phyloP scores from a whole-genome alignment of 2,329 filamentous ascomycete species.

The Paraphoma chrysanthemicola region DNA sequence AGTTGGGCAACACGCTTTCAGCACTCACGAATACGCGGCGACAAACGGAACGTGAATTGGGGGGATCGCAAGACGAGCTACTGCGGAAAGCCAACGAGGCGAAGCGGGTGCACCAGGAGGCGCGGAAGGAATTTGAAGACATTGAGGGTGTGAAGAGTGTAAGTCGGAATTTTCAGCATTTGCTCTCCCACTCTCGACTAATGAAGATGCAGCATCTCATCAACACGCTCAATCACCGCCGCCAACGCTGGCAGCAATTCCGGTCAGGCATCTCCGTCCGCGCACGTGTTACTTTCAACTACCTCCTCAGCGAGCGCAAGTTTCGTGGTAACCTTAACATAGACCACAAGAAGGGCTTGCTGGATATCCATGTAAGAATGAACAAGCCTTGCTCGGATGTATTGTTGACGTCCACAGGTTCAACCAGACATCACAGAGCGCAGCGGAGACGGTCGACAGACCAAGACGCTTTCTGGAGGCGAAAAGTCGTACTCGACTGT shows the following conservation, averaged over 20 bases:
- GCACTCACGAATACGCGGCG: conserved; percentile 37
- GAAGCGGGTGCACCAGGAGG: conserved; percentile 29
- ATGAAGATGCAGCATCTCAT: conserved; percentile 55
- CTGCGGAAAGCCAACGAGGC: conserved; percentile 35
- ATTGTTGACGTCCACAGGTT: conserved; percentile 49
- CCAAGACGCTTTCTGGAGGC: conserved; percentile 91
- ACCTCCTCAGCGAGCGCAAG: conserved; percentile 85
- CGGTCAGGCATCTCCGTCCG: conserved; percentile 84
- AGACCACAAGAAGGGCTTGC: conserved; percentile 74
- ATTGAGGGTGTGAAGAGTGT: conserved; percentile 24
- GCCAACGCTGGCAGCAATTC: conserved; percentile 80
- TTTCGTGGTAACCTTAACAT: conserved; percentile 84
- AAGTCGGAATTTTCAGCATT: conserved; percentile 2
- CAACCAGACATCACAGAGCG: conserved; percentile 74
- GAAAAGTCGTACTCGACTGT: conserved; percentile 99
- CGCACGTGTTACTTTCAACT: conserved; percentile 84
- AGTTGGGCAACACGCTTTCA: conserved; percentile 39
- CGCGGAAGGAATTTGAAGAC: conserved; percentile 23
- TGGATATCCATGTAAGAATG: conserved; percentile 73
- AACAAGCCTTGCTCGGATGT: background rate
- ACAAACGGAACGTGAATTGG: conserved; percentile 37
- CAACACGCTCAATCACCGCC: conserved; percentile 70
- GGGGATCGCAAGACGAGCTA: conserved; percentile 43
- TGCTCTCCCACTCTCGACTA: background rate
- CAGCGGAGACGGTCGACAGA: conserved; percentile 75